Evolutionary conservation across 495 filamentous ascomycete genomes (phyloP).

Genomic region (Acidiella bohemica): DNA sequence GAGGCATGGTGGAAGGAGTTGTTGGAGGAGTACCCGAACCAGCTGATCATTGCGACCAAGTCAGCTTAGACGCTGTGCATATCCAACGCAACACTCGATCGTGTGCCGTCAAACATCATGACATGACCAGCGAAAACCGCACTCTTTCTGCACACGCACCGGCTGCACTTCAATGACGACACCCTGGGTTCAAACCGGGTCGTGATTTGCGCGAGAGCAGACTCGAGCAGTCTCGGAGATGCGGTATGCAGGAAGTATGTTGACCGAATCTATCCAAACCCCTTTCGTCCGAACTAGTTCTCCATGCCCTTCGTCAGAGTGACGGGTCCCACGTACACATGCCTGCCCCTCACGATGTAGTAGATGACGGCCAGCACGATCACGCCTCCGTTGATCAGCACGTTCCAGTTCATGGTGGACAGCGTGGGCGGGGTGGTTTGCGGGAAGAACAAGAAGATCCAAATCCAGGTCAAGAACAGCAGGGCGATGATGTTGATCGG

Average conservation of each 20-base stretch:
- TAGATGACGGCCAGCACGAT: slow-evolving; percentile 33
- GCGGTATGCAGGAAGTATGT: no score
- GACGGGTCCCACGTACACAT: slow-evolving; percentile 34
- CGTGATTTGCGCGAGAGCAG: no score
- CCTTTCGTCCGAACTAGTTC: not conserved
- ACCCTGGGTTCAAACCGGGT: no score
- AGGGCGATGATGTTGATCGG: slow-evolving; percentile 21
- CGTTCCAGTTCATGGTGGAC: slow-evolving; percentile 13
- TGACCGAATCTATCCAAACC: not conserved
- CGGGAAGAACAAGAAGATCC: slow-evolving; percentile 15
- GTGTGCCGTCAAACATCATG: no score
- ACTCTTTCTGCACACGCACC: not conserved
- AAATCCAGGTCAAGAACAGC: slow-evolving; percentile 14
- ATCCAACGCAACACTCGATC: not conserved
- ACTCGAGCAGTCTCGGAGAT: no score
- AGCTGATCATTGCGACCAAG: slow-evolving; percentile 9
- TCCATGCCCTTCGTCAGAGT: slow-evolving; percentile 20
- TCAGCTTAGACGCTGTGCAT: not conserved
- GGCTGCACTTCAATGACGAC: no score
- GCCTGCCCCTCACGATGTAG: slow-evolving; percentile 32
- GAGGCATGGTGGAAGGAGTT: slow-evolving; percentile 11
- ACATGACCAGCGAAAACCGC: not conserved
- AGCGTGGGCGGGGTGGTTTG: slow-evolving; percentile 4
- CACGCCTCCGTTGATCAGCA: slow-evolving; percentile 32
- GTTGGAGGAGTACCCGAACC: slow-evolving; percentile 12